Evolutionary conservation across 2,329 filamentous ascomycete genomes (phyloP).

Genomic region (Trichothecium sympodiale): DNA sequence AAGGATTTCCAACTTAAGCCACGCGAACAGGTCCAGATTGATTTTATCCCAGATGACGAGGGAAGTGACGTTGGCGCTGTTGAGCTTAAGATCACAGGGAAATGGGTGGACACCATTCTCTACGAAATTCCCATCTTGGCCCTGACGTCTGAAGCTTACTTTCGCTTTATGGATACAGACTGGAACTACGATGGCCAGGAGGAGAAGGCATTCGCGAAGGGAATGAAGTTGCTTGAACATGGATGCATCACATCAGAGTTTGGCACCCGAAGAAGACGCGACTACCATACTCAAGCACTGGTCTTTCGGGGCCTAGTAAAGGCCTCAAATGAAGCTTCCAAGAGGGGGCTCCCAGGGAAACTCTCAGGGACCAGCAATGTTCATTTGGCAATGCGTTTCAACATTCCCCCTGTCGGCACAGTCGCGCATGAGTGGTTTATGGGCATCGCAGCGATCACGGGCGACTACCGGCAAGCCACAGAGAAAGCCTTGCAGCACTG

Average conservation of each 20-base stretch:
- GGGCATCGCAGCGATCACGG: conserved; percentile 85
- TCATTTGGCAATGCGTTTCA: conserved; percentile 89
- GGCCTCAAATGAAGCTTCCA: conserved; percentile 60
- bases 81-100: conserved; percentile 64
- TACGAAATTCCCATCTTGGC: conserved; percentile 95
- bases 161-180: conserved; percentile 88
- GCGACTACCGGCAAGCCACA: conserved; percentile 76
- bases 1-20: conserved; percentile 73
- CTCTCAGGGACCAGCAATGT: conserved; percentile 91
- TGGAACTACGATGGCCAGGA: conserved; percentile 86
- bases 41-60: conserved; percentile 51
- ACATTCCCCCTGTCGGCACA: conserved; percentile 74
- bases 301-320: conserved; percentile 79
- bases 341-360: conserved; percentile 56
- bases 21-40: conserved; percentile 63
- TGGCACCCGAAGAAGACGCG: conserved; percentile 75
- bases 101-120: conserved; percentile 90
- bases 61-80: conserved; percentile 62
- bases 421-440: conserved; percentile 98
- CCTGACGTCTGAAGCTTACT: conserved; percentile 90
- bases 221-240: conserved; percentile 61
- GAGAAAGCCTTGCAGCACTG: conserved; percentile 79
- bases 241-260: conserved; percentile 93
- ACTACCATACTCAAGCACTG: conserved; percentile 89
- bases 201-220: conserved; percentile 75